phyloP scores from a whole-genome alignment of 129 eudicot species.

The Artemisia argyi region DNA sequence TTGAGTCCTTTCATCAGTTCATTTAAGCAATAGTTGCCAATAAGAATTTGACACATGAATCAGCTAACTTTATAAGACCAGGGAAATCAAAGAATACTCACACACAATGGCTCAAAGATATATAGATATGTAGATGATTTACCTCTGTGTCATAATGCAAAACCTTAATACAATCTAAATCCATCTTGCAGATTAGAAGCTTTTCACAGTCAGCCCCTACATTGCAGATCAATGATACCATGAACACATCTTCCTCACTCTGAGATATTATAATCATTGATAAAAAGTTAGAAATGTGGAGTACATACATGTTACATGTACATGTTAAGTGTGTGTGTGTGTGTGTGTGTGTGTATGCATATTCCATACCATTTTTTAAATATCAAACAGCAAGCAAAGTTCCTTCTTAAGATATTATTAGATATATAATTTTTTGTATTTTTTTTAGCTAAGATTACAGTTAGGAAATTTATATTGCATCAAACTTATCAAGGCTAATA shows the following conservation, averaged over 20 bases:
- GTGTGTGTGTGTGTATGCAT: too few species aligned
- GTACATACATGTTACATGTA: neutral
- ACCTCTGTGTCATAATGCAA: constrained; percentile 95
- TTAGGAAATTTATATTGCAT: too few species aligned
- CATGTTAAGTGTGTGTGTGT: too few species aligned
- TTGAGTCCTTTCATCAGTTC: neutral
- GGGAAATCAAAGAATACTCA: neutral
- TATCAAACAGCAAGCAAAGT: too few species aligned
- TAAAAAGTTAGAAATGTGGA: neutral
- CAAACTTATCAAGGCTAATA: too few species aligned
- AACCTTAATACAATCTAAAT: constrained; percentile 79
- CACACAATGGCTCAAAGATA: neutral
- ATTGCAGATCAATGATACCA: constrained; percentile 92
- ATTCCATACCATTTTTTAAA: too few species aligned
- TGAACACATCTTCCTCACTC: constrained; percentile 81
- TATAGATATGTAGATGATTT: constrained; percentile 22
- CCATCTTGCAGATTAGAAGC: constrained; percentile 91
- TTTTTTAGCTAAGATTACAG: too few species aligned
- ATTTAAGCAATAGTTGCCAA: neutral
- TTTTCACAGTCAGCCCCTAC: constrained; percentile 77
- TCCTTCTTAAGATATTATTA: too few species aligned
- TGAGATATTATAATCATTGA: constrained; percentile 28
- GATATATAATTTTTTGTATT: neutral
- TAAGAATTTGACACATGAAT: neutral
- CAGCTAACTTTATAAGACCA: neutral